Conservation (phyloP, 768 basidiomycete species). For the Lenzites betulinus region DNA sequence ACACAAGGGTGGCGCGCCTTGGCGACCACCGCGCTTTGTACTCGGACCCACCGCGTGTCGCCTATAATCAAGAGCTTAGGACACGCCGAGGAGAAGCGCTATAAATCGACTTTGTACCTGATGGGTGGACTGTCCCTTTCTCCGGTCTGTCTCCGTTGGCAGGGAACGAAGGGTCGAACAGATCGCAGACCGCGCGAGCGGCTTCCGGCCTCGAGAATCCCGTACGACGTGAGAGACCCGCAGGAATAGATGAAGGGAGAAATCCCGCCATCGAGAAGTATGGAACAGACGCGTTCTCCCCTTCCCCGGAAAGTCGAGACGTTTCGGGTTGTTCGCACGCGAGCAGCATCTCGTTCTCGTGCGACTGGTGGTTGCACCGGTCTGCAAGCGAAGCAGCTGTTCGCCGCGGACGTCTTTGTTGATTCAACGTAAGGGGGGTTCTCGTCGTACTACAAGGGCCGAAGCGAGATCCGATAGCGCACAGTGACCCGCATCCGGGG, state of each 20-base stretch:
- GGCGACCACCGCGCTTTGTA: background rate
- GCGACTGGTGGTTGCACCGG: background rate
- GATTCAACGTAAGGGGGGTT: background rate
- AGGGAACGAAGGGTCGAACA: background rate
- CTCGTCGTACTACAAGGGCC: too few species aligned
- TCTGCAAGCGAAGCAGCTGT: background rate
- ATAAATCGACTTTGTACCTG: background rate
- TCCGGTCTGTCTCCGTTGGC: background rate
- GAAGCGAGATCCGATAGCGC: too few species aligned
- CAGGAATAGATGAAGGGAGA: background rate
- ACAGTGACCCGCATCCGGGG: too few species aligned
- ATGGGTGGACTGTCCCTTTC: background rate
- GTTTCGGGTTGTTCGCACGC: background rate
- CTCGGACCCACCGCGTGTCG: background rate
- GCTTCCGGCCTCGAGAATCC: background rate
- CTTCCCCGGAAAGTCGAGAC: background rate
- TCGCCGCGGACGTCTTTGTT: background rate
- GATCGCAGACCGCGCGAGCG: background rate
- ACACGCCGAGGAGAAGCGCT: background rate
- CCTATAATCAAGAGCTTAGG: background rate
- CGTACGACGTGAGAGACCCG: background rate
- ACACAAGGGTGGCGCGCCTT: too few species aligned
- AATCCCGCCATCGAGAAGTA: background rate
- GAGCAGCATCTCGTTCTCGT: background rate
- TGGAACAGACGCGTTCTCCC: background rate